Evolutionary conservation across 768 basidiomycete species (phyloP).

Genomic region (Dioszegia aurantiaca): DNA sequence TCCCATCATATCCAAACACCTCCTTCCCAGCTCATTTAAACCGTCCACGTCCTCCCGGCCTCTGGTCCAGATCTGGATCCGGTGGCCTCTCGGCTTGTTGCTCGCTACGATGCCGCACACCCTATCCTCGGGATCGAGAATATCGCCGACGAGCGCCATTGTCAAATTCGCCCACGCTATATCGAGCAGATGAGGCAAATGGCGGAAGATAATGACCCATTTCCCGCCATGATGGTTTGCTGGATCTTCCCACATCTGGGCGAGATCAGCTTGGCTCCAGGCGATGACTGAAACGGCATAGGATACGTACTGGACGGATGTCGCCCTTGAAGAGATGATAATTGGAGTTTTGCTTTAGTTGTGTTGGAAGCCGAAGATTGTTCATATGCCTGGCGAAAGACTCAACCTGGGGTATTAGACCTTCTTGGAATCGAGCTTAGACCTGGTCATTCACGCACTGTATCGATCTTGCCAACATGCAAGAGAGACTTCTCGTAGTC

Average conservation of each 20-base stretch:
- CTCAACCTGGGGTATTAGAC: slow-evolving; percentile 31
- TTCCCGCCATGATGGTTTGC: slow-evolving; percentile 89
- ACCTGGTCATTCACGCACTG: slow-evolving; percentile 54
- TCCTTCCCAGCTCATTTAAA: slow-evolving; percentile 79
- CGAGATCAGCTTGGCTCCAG: background rate
- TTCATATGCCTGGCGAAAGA: slow-evolving; percentile 46
- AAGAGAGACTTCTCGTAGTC: slow-evolving; percentile 63
- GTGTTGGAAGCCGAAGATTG: slow-evolving; percentile 60
- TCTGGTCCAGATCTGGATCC: slow-evolving; percentile 89
- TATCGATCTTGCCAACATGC: slow-evolving; percentile 82
- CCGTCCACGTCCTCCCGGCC: slow-evolving; percentile 79
- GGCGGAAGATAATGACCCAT: slow-evolving; percentile 92
- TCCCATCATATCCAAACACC: slow-evolving; percentile 75
- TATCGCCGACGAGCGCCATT: slow-evolving; percentile 84
- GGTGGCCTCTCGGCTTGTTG: slow-evolving; percentile 76
- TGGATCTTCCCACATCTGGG: slow-evolving; percentile 86
- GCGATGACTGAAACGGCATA: background rate
- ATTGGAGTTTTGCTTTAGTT: slow-evolving; percentile 83
- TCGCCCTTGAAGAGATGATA: slow-evolving; percentile 84
- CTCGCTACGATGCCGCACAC: slow-evolving; percentile 77
- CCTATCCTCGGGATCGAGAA: slow-evolving; percentile 65
- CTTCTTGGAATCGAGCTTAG: background rate
- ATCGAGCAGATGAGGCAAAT: slow-evolving; percentile 69
- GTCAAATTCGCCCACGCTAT: slow-evolving; percentile 85
- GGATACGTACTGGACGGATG: slow-evolving; percentile 31